These are phyloP conservation scores for Osmanthus fragrans DNA, from an alignment of 257 asterid species.

Conservation along the genomic window DNA sequence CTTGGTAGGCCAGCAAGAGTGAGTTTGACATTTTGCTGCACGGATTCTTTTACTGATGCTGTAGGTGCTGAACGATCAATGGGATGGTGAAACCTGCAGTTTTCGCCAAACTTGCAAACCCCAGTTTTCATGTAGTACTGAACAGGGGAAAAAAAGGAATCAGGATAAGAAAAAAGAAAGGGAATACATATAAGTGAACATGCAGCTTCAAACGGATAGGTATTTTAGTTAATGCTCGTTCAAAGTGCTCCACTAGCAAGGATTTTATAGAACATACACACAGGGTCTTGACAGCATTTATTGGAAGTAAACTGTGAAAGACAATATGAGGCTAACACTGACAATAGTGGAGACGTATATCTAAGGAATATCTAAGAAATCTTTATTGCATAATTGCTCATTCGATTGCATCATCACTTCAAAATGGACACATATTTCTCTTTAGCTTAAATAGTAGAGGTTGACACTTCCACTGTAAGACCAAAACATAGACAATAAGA, in stretches of 20 bases:
- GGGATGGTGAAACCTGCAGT: constrained; percentile 93
- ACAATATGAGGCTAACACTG: constrained; percentile 8
- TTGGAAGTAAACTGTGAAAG: background rate
- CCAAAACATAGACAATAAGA: constrained; percentile 13
- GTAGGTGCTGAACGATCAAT: constrained; percentile 59
- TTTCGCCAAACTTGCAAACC: constrained; percentile 76
- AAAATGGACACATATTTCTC: constrained; percentile 8
- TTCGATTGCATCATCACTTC: constrained; percentile 3
- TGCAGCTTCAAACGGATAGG: constrained; percentile 13
- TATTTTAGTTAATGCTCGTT: constrained; percentile 9
- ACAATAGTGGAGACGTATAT: constrained; percentile 15
- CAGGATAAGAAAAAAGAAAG: constrained; percentile 1
- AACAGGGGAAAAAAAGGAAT: constrained; percentile 18
- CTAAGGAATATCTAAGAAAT: background rate
- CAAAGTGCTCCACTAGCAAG: constrained; percentile 10
- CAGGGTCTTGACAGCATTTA: constrained; percentile 11
- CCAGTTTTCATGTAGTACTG: constrained; percentile 97
- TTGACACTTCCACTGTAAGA: background rate
- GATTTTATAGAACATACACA: constrained; percentile 3
- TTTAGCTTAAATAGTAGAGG: background rate
- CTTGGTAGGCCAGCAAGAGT: constrained; percentile 94
- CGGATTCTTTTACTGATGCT: constrained; percentile 39
- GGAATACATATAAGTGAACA: background rate
- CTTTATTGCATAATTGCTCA: constrained; percentile 6
- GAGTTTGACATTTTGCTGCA: constrained; percentile 64